Evolutionary conservation across 2,329 filamentous ascomycete species (phyloP).

Genomic region (Hymenoscyphus fraxineus): DNA sequence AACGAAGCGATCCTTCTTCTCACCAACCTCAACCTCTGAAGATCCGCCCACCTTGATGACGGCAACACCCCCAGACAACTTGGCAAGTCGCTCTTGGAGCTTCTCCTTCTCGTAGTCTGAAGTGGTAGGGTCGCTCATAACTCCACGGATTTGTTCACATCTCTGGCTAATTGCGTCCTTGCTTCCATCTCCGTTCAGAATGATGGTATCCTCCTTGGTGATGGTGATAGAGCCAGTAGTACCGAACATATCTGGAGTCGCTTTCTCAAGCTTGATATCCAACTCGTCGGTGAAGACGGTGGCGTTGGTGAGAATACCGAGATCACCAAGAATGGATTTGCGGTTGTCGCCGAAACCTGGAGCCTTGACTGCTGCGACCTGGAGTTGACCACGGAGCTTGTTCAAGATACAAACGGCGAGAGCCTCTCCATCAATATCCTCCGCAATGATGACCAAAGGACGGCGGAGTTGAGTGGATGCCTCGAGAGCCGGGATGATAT

Average conservation of each 20-base stretch:
- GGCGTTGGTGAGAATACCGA: conserved; percentile 92
- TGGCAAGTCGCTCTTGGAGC: conserved; percentile 98
- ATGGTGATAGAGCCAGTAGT: conserved; percentile 98
- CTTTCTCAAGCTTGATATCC: conserved; percentile 98
- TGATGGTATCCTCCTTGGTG: conserved; percentile 99
- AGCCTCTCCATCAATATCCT: conserved; percentile 98
- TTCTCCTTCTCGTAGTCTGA: conserved; percentile 99
- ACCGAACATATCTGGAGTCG: conserved; percentile 90
- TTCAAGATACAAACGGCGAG: conserved; percentile 98
- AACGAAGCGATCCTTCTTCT: conserved; percentile 99
- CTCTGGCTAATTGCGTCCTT: conserved; percentile 92
- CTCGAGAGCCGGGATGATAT: conserved; percentile 97
- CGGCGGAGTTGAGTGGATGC: conserved; percentile 92
- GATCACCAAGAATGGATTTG: conserved; percentile 97
- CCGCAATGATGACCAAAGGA: conserved; percentile 95
- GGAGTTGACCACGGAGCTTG: conserved; percentile 99
- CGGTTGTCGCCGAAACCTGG: conserved; percentile 99
- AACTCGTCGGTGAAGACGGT: conserved; percentile 98
- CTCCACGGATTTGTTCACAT: conserved; percentile 98
- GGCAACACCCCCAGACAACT: conserved; percentile 97
- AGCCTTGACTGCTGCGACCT: conserved; percentile 97
- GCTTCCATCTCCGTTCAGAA: conserved; percentile 93
- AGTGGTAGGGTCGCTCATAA: conserved; percentile 89
- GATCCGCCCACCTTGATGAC: conserved; percentile 99
- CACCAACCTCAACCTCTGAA: conserved; percentile 96